Conservation (phyloP, 176 grass and related monocot species). For the Echinochloa phyllopogon region DNA sequence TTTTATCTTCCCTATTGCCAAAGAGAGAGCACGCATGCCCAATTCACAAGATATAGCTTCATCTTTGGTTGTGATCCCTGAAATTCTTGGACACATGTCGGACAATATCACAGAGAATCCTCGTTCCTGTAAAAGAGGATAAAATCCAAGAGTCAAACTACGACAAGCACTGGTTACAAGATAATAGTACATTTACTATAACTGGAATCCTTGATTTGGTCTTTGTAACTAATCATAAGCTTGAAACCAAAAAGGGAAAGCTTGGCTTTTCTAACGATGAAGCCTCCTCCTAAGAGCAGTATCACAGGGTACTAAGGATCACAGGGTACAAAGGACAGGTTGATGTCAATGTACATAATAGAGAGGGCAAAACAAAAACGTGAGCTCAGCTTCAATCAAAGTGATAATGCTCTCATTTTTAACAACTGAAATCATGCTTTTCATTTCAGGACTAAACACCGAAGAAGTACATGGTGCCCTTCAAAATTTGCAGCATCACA, state of each 20-base stretch:
- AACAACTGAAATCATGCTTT: background rate
- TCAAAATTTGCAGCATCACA: slow-evolving; percentile 8
- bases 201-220: background rate
- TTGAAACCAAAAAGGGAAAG: background rate
- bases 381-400: background rate
- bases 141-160: slow-evolving; percentile 1
- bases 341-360: background rate
- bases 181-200: background rate
- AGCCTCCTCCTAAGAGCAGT: background rate
- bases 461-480: background rate
- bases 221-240: slow-evolving; percentile 13
- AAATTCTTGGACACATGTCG: slow-evolving; percentile 91
- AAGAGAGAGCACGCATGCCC: slow-evolving; percentile 66
- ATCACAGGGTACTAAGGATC: background rate
- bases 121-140: slow-evolving; percentile 50
- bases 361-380: background rate
- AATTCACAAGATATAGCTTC: slow-evolving; percentile 82
- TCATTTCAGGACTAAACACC: background rate
- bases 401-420: background rate
- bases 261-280: background rate
- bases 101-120: slow-evolving; percentile 89
- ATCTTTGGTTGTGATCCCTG: slow-evolving; percentile 90
- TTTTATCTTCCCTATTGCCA: slow-evolving; percentile 76
- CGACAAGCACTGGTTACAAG: background rate
- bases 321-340: background rate